phyloP scores from a whole-genome alignment of 306 rosid species.

The Glycine tomentella region DNA sequence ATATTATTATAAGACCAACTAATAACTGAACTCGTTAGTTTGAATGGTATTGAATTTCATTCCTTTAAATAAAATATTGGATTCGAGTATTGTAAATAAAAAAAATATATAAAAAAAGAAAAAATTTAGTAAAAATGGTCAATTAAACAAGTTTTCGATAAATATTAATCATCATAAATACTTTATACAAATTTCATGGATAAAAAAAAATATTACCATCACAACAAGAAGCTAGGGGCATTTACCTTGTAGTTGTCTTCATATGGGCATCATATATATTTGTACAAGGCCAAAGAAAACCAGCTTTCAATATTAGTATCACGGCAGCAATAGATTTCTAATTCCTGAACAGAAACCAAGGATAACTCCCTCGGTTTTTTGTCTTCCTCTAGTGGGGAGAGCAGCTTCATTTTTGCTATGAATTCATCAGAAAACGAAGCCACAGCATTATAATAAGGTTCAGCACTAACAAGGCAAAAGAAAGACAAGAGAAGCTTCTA shows the following conservation, averaged over 20 bases:
- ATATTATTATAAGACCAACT: too few relatives aligned
- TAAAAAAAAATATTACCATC: background rate
- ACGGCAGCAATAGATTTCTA: conserved; percentile 35
- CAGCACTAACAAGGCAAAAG: background rate
- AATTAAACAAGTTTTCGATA: too few relatives aligned
- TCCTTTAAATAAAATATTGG: too few relatives aligned
- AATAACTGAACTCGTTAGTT: too few relatives aligned
- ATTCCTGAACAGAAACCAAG: conserved; percentile 55
- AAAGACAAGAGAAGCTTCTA: conserved; percentile 36
- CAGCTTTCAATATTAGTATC: conserved; percentile 37
- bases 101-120: too few relatives aligned
- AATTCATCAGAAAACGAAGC: conserved; percentile 12
- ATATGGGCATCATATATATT: conserved; percentile 44
- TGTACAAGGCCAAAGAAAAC: conserved; percentile 63
- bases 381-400: conserved; percentile 51
- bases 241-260: conserved; percentile 37
- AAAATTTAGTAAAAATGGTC: too few relatives aligned
- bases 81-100: too few relatives aligned
- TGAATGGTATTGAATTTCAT: too few relatives aligned
- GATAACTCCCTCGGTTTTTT: conserved; percentile 53
- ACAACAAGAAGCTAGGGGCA: conserved; percentile 20
- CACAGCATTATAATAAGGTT: conserved; percentile 3
- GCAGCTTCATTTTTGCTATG: conserved; percentile 36
- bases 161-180: too few relatives aligned
- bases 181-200: too few relatives aligned